Evolutionary conservation across 441 rosid species (phyloP), one percentile per base, ranked within the genome.

Genomic region (Dalechampia spathulata): DNA sequence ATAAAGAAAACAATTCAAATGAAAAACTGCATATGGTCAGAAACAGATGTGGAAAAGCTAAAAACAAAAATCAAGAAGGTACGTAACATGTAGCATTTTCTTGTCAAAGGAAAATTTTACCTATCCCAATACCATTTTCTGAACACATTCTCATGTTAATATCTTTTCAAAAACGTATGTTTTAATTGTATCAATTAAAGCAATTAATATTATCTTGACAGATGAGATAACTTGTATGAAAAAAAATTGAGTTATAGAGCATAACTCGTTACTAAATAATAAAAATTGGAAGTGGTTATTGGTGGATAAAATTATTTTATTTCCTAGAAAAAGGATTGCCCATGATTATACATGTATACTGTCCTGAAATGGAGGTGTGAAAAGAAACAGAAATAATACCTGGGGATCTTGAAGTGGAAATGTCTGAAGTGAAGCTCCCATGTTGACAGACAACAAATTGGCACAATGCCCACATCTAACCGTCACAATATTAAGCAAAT

Each of bases 381-480:
- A 48, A 55, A 50, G 34, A 62, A 41, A 41, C 23, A 46, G 39
- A 39, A 63, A 56, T 21, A 7, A 48, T 48, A 74, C 97, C 83
- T 82, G 94, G 41, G 74, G 74, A 66, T 79, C 86, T 61, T 80
- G 93, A 60, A 52, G 59, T 53, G 95, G 84, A 69, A 64, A 26
- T 51, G 83, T 49, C 61, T 82, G 95, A 70, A 75, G 71, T 43
- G 85, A 78, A 69, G 73, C 79, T 60, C 78, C 96, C 84, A 81
- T 80, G 78, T 75, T 84, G 30, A 92, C 90, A 38, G 90, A 78
- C 46, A 89, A 83, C 78, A 89, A 61, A 82, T 86, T 92, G 52
- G 87, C 77, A 63, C 99, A 92, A 61, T 89, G 87, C 63, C 99
- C 99, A 63, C 97, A 92, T 73, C 97, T 77, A 20, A 92, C 97